Evolutionary conservation across 2,329 filamentous ascomycete genomes (phyloP).

Genomic region (Gliomastix tumulicola): DNA sequence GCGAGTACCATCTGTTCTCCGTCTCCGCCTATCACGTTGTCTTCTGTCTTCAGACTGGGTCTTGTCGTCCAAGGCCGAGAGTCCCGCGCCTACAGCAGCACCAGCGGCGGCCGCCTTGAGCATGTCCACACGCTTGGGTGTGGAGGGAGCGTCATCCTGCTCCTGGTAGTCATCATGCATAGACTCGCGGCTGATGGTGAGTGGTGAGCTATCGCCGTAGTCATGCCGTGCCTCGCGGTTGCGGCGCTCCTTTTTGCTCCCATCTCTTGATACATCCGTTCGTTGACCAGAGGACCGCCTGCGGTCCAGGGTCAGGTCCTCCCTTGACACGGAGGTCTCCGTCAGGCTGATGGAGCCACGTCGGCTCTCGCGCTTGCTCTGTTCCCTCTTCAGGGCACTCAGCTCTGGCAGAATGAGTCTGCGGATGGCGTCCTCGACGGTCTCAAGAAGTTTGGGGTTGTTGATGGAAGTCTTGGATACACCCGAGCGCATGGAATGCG

Average conservation of each 20-base stretch:
- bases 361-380: constrained; percentile 67
- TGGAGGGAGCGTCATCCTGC: constrained; percentile 30
- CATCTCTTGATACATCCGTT: constrained; percentile 45
- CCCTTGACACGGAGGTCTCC: constrained; percentile 44
- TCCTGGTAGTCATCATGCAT: constrained; percentile 25
- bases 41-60: constrained; percentile 43
- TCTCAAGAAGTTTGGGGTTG: constrained; percentile 84
- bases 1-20: constrained; percentile 40
- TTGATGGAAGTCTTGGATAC: constrained; percentile 65
- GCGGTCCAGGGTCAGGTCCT: constrained; percentile 50
- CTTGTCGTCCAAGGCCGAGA: constrained; percentile 24
- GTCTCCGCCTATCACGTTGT: constrained; percentile 41
- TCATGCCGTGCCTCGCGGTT: constrained; percentile 50
- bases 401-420: constrained; percentile 86
- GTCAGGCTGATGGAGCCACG: constrained; percentile 58
- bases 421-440: constrained; percentile 88
- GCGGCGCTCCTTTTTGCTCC: constrained; percentile 34
- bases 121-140: constrained; percentile 34
- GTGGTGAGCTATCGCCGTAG: constrained; percentile 40
- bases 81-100: constrained; percentile 27
- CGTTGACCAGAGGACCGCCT: constrained; percentile 55
- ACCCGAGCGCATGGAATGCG: constrained; percentile 43
- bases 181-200: constrained; percentile 40
- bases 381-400: constrained; percentile 83
- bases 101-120: constrained; percentile 38